Evolutionary conservation across 2,329 filamentous ascomycete species (phyloP).

Genomic region (Penicillium hordei): DNA sequence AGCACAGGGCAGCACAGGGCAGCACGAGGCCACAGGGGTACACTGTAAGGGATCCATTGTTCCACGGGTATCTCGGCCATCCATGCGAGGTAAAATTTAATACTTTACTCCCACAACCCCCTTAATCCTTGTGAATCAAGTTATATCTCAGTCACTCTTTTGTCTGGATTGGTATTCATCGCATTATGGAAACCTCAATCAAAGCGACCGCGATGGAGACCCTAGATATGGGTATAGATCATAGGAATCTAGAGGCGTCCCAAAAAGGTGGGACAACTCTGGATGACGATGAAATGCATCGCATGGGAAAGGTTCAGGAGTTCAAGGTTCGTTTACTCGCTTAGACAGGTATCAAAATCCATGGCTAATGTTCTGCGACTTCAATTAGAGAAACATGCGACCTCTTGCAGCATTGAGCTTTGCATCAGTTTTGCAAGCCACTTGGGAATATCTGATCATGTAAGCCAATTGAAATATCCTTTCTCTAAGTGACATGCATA

Average conservation of each 20-base stretch:
- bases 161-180: neutral
- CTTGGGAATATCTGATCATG: constrained; percentile 40
- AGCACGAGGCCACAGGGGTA: too few species aligned
- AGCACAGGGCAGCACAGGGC: neutral
- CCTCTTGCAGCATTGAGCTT: constrained; percentile 38
- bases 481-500: neutral
- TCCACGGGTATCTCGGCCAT: neutral
- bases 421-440: constrained; percentile 37
- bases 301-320: constrained; percentile 33
- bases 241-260: neutral
- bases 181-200: neutral
- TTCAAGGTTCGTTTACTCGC: constrained; percentile 19
- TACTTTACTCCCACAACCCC: neutral
- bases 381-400: constrained; percentile 32
- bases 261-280: constrained; percentile 12
- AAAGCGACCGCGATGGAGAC: constrained; percentile 5
- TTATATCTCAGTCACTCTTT: neutral
- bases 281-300: constrained; percentile 31
- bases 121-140: neutral
- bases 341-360: neutral
- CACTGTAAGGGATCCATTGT: neutral
- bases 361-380: neutral
- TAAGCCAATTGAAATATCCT: constrained; percentile 1
- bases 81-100: neutral
- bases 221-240: constrained; percentile 12